These are phyloP conservation scores for Xylariaceae sp. DNA, from an alignment of 2,329 filamentous ascomycete genomes.

Conservation along the genomic window DNA sequence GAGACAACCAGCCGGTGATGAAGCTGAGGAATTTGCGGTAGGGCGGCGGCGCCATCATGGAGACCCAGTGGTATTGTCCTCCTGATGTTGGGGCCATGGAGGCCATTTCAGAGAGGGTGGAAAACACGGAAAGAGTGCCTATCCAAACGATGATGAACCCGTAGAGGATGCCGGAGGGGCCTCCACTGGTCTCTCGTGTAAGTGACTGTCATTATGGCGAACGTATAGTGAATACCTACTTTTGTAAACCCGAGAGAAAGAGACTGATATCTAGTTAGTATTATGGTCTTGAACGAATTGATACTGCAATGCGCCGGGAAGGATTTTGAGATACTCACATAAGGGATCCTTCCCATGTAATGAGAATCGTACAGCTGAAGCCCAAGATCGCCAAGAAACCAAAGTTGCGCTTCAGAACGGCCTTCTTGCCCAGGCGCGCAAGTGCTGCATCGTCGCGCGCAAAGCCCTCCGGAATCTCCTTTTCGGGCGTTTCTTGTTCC, in stretches of 20 bases:
- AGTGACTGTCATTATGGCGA: neutral
- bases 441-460: slow-evolving; percentile 16
- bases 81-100: slow-evolving; percentile 35
- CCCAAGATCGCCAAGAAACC: slow-evolving; percentile 25
- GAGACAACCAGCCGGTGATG: slow-evolving; percentile 21
- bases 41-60: slow-evolving; percentile 23
- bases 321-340: slow-evolving; percentile 11
- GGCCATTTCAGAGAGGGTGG: slow-evolving; percentile 41
- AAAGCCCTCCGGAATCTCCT: neutral
- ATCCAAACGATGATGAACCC: slow-evolving; percentile 49
- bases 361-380: slow-evolving; percentile 25
- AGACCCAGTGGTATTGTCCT: slow-evolving; percentile 27
- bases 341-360: slow-evolving; percentile 25
- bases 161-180: slow-evolving; percentile 44
- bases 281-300: too few relatives aligned
- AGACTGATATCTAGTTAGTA: slow-evolving; percentile 9
- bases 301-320: neutral
- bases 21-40: slow-evolving; percentile 22
- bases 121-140: slow-evolving; percentile 42
- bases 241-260: slow-evolving; percentile 19
- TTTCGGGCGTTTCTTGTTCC: slow-evolving; percentile 2
- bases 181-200: slow-evolving; percentile 18
- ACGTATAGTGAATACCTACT: slow-evolving; percentile 10
- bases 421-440: slow-evolving; percentile 22
- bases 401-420: slow-evolving; percentile 23